Conservation (phyloP, 495 filamentous ascomycete genomes). For the Hypomontagnella submonticulosa region DNA sequence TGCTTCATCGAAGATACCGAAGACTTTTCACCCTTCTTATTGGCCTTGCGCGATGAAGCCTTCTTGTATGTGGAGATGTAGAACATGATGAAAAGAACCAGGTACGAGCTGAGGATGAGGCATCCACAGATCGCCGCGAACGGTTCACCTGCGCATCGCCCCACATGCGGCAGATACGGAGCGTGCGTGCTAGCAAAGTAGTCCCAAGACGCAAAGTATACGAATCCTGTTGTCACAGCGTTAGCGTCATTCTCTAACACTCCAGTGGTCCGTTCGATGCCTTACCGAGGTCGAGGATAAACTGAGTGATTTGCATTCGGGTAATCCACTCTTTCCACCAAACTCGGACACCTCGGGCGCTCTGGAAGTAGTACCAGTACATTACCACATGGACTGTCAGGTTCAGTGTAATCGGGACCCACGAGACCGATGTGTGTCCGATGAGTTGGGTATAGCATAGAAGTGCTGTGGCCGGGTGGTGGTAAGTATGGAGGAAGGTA, state of each 20-base stretch:
- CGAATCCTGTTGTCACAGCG: conserved; percentile 67
- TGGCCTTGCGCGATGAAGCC: conserved; percentile 47
- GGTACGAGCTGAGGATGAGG: conserved; percentile 88
- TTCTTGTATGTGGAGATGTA: conserved; percentile 96
- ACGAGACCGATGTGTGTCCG: conserved; percentile 78
- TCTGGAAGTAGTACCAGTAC: conserved; percentile 79
- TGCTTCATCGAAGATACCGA: conserved; percentile 40
- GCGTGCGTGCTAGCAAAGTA: conserved; percentile 93
- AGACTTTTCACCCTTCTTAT: conserved; percentile 30
- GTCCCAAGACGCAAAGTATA: conserved; percentile 94
- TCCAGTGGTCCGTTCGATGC: background rate
- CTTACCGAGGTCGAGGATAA: conserved; percentile 79
- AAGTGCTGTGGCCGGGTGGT: conserved; percentile 82
- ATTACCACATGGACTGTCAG: conserved; percentile 76
- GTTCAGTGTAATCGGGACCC: conserved; percentile 81
- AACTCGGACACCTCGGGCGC: conserved; percentile 77
- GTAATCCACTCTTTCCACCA: conserved; percentile 94
- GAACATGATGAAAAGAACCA: conserved; percentile 97
- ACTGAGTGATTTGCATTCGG: conserved; percentile 82
- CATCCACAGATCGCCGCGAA: conserved; percentile 94
- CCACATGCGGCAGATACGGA: conserved; percentile 80
- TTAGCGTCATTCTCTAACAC: conserved; percentile 19
- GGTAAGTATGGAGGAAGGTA: conserved; percentile 85
- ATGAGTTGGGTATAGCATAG: conserved; percentile 86
- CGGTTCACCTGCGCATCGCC: conserved; percentile 92